Conservation (phyloP, 768 basidiomycete species). For the Tremella mesenterica region DNA sequence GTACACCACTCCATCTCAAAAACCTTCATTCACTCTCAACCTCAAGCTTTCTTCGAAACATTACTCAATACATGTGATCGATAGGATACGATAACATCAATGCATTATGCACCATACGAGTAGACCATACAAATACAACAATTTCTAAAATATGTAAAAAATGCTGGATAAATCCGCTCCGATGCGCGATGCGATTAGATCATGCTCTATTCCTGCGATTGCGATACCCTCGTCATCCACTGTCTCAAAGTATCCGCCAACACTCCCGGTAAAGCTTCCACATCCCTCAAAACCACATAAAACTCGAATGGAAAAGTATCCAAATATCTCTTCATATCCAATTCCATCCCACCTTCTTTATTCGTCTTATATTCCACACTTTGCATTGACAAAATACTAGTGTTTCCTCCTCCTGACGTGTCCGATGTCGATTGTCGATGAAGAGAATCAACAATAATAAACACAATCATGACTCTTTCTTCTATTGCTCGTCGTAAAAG, state of each 20-base stretch:
- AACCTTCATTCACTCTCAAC: too few species aligned
- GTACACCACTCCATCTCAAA: too few species aligned
- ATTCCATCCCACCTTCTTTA: conserved; percentile 66
- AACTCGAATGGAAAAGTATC: conserved; percentile 98
- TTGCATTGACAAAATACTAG: conserved; percentile 87
- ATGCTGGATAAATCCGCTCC: background rate
- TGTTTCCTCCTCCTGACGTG: conserved; percentile 20
- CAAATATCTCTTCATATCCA: conserved; percentile 78
- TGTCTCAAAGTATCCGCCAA: conserved; percentile 79
- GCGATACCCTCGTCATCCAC: conserved; percentile 48
- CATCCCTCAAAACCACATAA: conserved; percentile 79
- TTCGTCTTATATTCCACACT: conserved; percentile 63
- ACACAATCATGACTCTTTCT: conserved; percentile 88
- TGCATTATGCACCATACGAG: too few species aligned
- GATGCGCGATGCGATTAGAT: too few species aligned
- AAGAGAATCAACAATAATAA: conserved; percentile 87
- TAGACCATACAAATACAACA: background rate
- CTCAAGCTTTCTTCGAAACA: too few species aligned
- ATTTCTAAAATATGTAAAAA: background rate
- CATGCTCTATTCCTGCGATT: conserved; percentile 33
- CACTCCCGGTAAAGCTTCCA: conserved; percentile 85
- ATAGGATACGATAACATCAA: too few species aligned
- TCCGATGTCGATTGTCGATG: conserved; percentile 45
- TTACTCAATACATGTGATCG: too few species aligned
- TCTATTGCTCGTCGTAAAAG: conserved; percentile 76